A percentile compares a stretch with the other conserved stretches of the same genome.
Evolutionary conservation across 192 early-diverging fungal species (phyloP).

Genomic region (Tieghemiomyces parasiticus): DNA sequence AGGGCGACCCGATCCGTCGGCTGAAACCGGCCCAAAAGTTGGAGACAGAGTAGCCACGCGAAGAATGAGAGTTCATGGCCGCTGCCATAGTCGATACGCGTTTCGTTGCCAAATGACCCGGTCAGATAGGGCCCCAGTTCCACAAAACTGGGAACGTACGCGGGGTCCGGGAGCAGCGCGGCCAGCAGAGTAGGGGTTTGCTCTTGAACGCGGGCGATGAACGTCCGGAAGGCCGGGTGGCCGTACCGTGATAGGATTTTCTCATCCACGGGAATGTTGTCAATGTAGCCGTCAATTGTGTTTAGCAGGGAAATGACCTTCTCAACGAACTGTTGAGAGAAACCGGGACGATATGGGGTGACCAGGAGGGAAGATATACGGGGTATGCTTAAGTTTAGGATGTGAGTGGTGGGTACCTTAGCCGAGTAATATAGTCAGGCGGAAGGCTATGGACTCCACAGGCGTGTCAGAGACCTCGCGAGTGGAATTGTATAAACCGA

Average conservation of each 20-base stretch:
- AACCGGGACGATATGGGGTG: too few relatives aligned
- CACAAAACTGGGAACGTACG: slow-evolving; percentile 22
- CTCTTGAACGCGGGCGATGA: slow-evolving; percentile 40
- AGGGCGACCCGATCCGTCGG: slow-evolving; percentile 52
- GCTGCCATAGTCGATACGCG: slow-evolving; percentile 90
- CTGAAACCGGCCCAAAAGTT: slow-evolving; percentile 42
- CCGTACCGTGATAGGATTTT: slow-evolving; percentile 69
- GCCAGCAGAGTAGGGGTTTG: not conserved
- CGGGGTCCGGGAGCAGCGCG: not conserved
- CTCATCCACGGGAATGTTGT: slow-evolving; percentile 57
- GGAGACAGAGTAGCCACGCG: slow-evolving; percentile 68
- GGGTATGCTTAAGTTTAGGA: too few relatives aligned
- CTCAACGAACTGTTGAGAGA: slow-evolving; percentile 21
- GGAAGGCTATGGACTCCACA: too few relatives aligned
- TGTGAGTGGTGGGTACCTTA: too few relatives aligned
- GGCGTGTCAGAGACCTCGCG: too few relatives aligned
- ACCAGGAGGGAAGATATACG: too few relatives aligned
- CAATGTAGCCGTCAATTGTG: slow-evolving; percentile 48
- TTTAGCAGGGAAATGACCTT: slow-evolving; percentile 46
- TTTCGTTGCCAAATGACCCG: slow-evolving; percentile 69
- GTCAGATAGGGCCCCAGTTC: slow-evolving; percentile 66
- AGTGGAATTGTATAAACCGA: too few relatives aligned
- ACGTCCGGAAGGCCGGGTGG: slow-evolving; percentile 78
- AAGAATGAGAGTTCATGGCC: slow-evolving; percentile 91
- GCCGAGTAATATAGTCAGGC: too few relatives aligned